Conservation (phyloP, 805 yeast species). For the Myxozyma lipomycoides region DNA sequence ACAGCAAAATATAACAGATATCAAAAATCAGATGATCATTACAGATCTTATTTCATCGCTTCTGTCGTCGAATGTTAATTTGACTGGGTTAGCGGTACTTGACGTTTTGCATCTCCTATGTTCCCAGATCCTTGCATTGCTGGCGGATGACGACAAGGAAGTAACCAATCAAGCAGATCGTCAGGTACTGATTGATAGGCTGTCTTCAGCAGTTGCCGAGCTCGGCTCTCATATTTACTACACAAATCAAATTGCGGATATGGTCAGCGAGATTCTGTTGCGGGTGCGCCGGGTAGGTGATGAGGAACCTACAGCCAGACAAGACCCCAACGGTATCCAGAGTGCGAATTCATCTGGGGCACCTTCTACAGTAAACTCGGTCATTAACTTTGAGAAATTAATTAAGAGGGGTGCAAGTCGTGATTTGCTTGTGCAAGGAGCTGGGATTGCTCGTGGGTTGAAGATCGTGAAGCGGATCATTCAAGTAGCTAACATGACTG, state of each 20-base stretch:
- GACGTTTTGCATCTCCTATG: constrained; percentile 46
- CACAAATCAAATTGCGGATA: constrained; percentile 79
- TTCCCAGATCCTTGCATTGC: constrained; percentile 36
- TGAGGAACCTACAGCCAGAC: not conserved
- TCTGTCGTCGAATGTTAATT: constrained; percentile 70
- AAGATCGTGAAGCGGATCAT: constrained; percentile 17
- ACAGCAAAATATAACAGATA: constrained; percentile 18
- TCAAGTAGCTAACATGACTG: constrained; percentile 17
- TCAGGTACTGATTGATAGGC: constrained; percentile 41
- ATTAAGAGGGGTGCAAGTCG: constrained; percentile 2
- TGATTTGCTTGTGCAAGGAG: constrained; percentile 1
- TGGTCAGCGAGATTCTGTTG: constrained; percentile 59
- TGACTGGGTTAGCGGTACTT: constrained; percentile 81
- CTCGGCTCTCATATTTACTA: constrained; percentile 77
- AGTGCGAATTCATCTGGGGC: constrained; percentile 1
- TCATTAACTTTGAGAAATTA: constrained; percentile 12
- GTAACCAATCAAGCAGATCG: not conserved
- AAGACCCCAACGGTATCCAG: not conserved
- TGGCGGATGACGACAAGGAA: constrained; percentile 30
- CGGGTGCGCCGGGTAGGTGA: constrained; percentile 28
- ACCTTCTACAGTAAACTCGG: constrained; percentile 21
- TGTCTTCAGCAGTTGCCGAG: constrained; percentile 59
- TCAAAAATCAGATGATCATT: constrained; percentile 39
- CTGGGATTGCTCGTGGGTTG: constrained; percentile 13
- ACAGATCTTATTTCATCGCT: constrained; percentile 53